Base-by-base conservation (phyloP, 2,329 filamentous ascomycete genomes). In the Verticillium tricorpus region DNA sequence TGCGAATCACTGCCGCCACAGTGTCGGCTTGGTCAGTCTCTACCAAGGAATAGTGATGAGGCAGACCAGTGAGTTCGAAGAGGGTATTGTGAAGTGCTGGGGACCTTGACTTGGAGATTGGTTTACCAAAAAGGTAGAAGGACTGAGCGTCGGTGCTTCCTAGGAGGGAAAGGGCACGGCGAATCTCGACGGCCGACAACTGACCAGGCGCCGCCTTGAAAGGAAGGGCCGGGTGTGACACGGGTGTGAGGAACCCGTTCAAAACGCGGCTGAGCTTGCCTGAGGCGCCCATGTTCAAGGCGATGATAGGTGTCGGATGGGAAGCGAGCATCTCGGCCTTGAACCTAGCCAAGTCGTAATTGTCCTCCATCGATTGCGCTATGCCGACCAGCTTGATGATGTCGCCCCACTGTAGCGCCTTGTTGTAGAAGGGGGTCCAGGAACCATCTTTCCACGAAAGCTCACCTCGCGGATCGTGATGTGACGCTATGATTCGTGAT, bases 121-220 rank as follows among this genome's bases (percentile, higher is more conserved):
- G 95, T 62, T 85, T 91, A 35, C 95, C 95, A 68, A 98, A 95
- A 59, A 99, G 83, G 69, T 89, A 94, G 74, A 97, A 97, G 61
- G 89, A 84, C 74, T 87, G 91, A 7, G 87, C 77, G 56, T 89
- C 81, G 59, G 97, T 87, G 69, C 92, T 87, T 50, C 93, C 94
- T 63, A 97, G 84, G 56, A 97, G 78, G 1, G 89, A 84, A 28
- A 96, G 80, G 2, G 88, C 92, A 60, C 85, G 86, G 54, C 93
- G 88, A 65, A 99, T 97, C 69, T 99, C 93, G 2, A 87, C 85
- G 0, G 94, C 93, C 4, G 93, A 96, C 58, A 99, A 83, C 71
- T 99, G 95, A 1, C 95, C 95, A 4, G 95, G 94, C 0, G 95
- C 95, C 45, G 95, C 94, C 72, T 95, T 95, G 77, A 93, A 92